Evolutionary conservation across 2,329 filamentous ascomycete species (phyloP).

Genomic region (Ustulina deusta): DNA sequence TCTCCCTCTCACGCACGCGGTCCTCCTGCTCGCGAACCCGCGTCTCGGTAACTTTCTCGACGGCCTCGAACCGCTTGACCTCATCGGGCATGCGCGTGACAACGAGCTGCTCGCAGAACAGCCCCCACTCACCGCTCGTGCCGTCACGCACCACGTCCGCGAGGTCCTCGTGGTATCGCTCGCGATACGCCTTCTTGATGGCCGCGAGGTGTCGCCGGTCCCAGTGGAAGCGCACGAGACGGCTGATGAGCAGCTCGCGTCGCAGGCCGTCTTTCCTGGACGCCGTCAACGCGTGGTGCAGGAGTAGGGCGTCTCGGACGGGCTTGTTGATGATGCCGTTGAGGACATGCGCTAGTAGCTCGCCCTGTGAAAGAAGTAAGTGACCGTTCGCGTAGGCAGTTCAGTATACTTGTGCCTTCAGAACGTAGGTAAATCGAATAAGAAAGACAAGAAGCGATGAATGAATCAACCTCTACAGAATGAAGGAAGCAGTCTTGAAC

Average conservation of each 20-base stretch:
- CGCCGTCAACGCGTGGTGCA: slow-evolving; percentile 88
- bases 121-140: slow-evolving; percentile 79
- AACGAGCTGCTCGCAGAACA: slow-evolving; percentile 79
- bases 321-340: slow-evolving; percentile 97
- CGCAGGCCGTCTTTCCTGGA: slow-evolving; percentile 78
- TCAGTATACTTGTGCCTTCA: background rate
- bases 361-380: slow-evolving; percentile 70
- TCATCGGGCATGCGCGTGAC: slow-evolving; percentile 71
- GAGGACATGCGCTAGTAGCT: slow-evolving; percentile 92
- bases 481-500: slow-evolving; percentile 50
- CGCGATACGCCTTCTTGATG: slow-evolving; percentile 83
- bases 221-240: slow-evolving; percentile 93
- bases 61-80: slow-evolving; percentile 63
- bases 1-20: slow-evolving; percentile 40
- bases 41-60: slow-evolving; percentile 40
- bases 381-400: slow-evolving; percentile 2
- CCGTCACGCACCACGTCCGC: slow-evolving; percentile 83
- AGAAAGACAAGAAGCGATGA: background rate
- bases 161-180: slow-evolving; percentile 79
- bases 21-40: slow-evolving; percentile 34
- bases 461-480: background rate
- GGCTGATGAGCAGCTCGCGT: slow-evolving; percentile 86
- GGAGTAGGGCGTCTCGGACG: slow-evolving; percentile 88
- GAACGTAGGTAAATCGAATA: background rate
- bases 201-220: slow-evolving; percentile 83